Evolutionary conservation across 1,284 basidiomycete species (phyloP).

Genomic region (Heterobasidion irregulare): DNA sequence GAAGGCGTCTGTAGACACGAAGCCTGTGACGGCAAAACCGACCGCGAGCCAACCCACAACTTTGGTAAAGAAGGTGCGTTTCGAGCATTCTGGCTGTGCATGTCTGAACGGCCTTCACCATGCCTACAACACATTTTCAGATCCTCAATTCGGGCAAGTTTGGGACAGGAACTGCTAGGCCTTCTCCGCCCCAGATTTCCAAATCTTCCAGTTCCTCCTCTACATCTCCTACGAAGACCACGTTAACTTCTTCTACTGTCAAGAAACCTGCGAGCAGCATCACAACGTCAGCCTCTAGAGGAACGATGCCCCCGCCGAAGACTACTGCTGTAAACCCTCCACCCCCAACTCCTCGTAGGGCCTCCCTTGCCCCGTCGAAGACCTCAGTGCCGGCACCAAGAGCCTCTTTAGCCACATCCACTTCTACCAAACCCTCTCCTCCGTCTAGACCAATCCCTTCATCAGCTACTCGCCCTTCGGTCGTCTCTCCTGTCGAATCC

Average conservation of each 20-base stretch:
- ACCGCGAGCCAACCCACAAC: conserved; percentile 32
- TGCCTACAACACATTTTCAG: conserved; percentile 24
- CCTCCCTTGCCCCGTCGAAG: conserved; percentile 23
- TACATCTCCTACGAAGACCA: conserved; percentile 12
- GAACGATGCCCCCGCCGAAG: conserved; percentile 28
- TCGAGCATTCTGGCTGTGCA: not conserved
- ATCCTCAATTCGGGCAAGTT: conserved; percentile 62
- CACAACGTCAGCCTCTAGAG: conserved; percentile 22
- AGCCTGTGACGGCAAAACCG: conserved; percentile 31
- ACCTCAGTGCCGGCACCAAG: conserved; percentile 27
- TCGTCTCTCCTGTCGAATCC: conserved; percentile 15
- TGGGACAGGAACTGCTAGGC: conserved; percentile 48
- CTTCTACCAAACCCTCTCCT: conserved; percentile 20
- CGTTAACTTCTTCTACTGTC: conserved; percentile 12
- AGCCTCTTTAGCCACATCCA: conserved; percentile 36
- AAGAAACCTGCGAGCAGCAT: conserved; percentile 13
- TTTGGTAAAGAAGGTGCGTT: conserved; percentile 57
- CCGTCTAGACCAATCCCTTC: conserved; percentile 19
- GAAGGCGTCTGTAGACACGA: conserved; percentile 22
- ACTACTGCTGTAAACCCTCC: conserved; percentile 16
- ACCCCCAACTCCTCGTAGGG: conserved; percentile 16
- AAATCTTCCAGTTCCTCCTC: conserved; percentile 30
- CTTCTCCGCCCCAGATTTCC: conserved; percentile 27
- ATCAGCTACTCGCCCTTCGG: conserved; percentile 7
- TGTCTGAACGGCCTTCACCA: conserved; percentile 18